Base-by-base conservation (phyloP, 768 basidiomycete genomes). In the Suillus discolor region DNA sequence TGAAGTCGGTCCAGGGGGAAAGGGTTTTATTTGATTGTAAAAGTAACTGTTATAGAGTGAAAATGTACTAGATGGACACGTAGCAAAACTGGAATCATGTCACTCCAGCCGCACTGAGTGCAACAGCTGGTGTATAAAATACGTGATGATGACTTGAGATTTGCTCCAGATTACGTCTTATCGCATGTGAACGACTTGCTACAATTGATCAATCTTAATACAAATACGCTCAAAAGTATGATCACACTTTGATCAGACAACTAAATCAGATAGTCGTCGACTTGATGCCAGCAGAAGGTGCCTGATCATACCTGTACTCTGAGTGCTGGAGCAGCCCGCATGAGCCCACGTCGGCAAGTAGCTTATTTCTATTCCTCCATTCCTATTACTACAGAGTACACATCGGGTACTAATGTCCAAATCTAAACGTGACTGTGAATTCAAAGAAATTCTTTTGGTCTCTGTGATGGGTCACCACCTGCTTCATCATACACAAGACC, bases 401-500 rank as follows among this genome's bases (percentile, higher is more conserved):
- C 34, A 55, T 55, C 12, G 34, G 54, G 9, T 64, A 38, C n/a
- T 16, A 65, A 36, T 39, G 62, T 54, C 51, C 36, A 57, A n/a
- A 41, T 28, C 23, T 34, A 42, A 39, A 28, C 62, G 23, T 44
- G 61, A 49, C 15, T 15, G 41, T 34, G 23, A 13, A 38, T n/a
- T 75, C 78, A 91, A 77, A 91, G 73, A 72, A 94, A 95, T 73
- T 95, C 93, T 69, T 85, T 87, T 1, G 93, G 93, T n/a, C 91
- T 85, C 66, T 80, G 84, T 4, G 81, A 72, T n/a, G 87, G 85
- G 71, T 94, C 92, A n/a, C 93, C 92, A 28, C 91, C 92, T 42
- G 86, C 84, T 68, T 89, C 87, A 69, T 95, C 93, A 73, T 93
- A 95, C 6, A 95, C 92, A 66, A 95, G 77, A 23, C 92, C 92